These are phyloP conservation scores for Coleophoma crateriformis DNA, from an alignment of 2,329 filamentous ascomycete genomes.

Conservation along the genomic window DNA sequence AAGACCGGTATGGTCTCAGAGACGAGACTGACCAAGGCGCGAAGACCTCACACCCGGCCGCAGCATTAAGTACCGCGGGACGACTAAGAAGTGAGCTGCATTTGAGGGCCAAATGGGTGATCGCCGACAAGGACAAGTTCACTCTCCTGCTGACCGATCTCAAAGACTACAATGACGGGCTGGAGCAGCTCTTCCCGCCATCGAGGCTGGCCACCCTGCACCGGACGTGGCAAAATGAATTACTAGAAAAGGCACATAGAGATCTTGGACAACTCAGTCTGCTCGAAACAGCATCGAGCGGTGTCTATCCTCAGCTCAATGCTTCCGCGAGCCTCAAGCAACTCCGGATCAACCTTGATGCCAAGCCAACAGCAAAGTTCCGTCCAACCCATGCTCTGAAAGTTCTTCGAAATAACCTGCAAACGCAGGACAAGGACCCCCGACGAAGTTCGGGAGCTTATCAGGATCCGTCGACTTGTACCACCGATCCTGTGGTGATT, in stretches of 20 bases:
- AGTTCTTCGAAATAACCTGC: conserved; percentile 29
- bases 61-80: conserved; percentile 3
- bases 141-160: conserved; percentile 32
- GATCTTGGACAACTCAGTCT: conserved; percentile 35
- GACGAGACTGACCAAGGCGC: conserved; percentile 20
- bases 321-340: conserved; percentile 38
- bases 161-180: conserved; percentile 42
- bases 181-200: conserved; percentile 40
- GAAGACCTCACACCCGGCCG: too few relatives aligned
- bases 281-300: conserved; percentile 35
- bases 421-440: conserved; percentile 12
- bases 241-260: conserved; percentile 38
- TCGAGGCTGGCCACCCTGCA: conserved; percentile 35
- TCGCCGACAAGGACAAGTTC: conserved; percentile 42
- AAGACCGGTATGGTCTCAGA: conserved; percentile 35
- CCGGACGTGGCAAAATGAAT: conserved; percentile 39
- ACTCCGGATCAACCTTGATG: conserved; percentile 40
- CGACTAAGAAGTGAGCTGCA: conserved; percentile 15
- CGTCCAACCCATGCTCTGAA: conserved; percentile 36
- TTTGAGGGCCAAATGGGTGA: conserved; percentile 37
- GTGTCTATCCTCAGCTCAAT: conserved; percentile 36
- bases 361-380: conserved; percentile 32
- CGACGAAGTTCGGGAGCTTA: conserved; percentile 27
- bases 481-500: conserved; percentile 28
- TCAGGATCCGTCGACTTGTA: conserved; percentile 25